Base-by-base conservation (phyloP, 2,329 filamentous ascomycete genomes). In the Paecilomyces fulvus region DNA sequence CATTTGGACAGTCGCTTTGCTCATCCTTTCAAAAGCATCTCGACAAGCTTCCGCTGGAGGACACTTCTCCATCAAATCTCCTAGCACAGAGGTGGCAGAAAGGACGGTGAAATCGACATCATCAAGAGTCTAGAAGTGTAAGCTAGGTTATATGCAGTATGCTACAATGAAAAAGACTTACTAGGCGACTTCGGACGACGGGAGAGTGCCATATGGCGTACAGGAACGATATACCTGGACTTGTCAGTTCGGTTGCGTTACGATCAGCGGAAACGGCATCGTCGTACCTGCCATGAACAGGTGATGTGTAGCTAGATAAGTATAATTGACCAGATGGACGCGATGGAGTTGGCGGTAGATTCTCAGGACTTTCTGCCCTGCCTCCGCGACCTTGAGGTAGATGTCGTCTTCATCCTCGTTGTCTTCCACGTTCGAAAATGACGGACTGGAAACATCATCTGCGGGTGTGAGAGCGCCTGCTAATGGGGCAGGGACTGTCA, bases 141-240 rank as follows among this genome's bases (percentile, higher is more conserved):
- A 33, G 23, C 54, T 9, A 58, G 11, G 33, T n/a, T 31, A 5
- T 6, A 53, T 64, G 59, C 4, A 64, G 59, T 48, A 28, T 51
- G 55, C 51, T 21, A 30, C 31, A 31, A 43, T 56, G 62, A 53
- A 58, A 56, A 33, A 17, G 60, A 78, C 88, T 76, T 82, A 92
- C 89, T 72, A 97, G 77, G 56, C 89, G 85, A 70, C 88, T 91
- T 65, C 92, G 84, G 52, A 97, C 92, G 55, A 90, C 82, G 5
- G 90, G 85, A 10, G 92, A 96, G 73, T 97, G 92, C 92, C 92
- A 97, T 57, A 97, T 94, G 20, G 94, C 92, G 72, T 96, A 97
- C 1, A 97, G 80, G 71, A 96, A 97, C 23, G 92, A 95, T 58
- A 97, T 86, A 52, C 83, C 83, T 84, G 64, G 43, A 21, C 21